Evolutionary conservation across 257 asterid species (phyloP), one percentile per base, ranked within the genome.

Genomic region (Echium plantagineum): DNA sequence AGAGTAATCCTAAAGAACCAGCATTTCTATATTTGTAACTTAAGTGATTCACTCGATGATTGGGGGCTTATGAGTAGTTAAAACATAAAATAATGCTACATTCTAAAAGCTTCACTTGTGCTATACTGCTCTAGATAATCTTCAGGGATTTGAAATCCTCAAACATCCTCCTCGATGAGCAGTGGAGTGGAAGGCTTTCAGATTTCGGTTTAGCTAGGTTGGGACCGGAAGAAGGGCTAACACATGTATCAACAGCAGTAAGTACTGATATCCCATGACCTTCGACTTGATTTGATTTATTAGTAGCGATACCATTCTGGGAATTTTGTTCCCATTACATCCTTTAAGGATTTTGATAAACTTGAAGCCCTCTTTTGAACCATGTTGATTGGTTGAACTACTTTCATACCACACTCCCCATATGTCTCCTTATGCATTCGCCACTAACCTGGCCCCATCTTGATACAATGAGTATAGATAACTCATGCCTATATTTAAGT

Each of bases 171-270:
- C 61, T 79, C 58, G 85, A 79, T 21, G 78, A 79, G 62, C 59
- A 76, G 6, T 79, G 80, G 82, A 79, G 73, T 60, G 79, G 80
- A 2, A 79, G 76, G 74, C 57, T 79, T 31, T 76, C 85, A 60
- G 85, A 79, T 58, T 79, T 79, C 19, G 85, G 85, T 60, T 63
- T 79, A 66, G 85, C 85, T 65, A 66, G 80, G 58, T 59, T 79
- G 74, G 85, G 85, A 26, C 85, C 85, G 65, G 53, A 68, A 15
- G 82, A 79, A 38, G 85, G 85, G 57, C 57, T 62, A 42, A 73
- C 76, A 63, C 85, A 79, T 61, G 78, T 79, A 62, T 79, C 85
- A n/a, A 79, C 85, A 21, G 85, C 82, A 68, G 85, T 79, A 72
- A 55, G 79, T 35, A 79, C 68, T 81, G 55, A 42, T 10, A 42